These are phyloP conservation scores for Exophiala alcalophila DNA, from an alignment of 2,329 filamentous ascomycete genomes.

Conservation along the genomic window DNA sequence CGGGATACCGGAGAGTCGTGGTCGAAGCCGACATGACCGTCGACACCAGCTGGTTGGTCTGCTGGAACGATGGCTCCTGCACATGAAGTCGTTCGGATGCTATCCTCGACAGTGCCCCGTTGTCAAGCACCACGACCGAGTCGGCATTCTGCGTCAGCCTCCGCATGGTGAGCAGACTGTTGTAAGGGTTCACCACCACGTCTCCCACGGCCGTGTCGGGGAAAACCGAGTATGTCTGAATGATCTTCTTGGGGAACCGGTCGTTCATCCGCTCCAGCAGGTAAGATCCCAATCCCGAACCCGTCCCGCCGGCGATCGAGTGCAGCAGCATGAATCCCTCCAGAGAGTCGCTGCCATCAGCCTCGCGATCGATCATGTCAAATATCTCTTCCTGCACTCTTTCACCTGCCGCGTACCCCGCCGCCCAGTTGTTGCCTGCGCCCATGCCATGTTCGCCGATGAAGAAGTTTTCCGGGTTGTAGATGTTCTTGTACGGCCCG, in stretches of 20 bases:
- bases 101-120: conserved; percentile 88
- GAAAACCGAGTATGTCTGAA: conserved; percentile 98
- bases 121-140: conserved; percentile 95
- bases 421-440: conserved; percentile 97
- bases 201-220: conserved; percentile 87
- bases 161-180: conserved; percentile 88
- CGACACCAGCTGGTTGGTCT: conserved; percentile 94
- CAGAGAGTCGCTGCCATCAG: conserved; percentile 93
- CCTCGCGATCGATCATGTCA: conserved; percentile 99
- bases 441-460: conserved; percentile 90
- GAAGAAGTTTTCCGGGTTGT: conserved; percentile 99
- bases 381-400: conserved; percentile 92
- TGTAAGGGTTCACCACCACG: conserved; percentile 97
- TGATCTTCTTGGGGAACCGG: conserved; percentile 96
- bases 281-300: conserved; percentile 92
- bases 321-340: conserved; percentile 99
- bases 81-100: conserved; percentile 92
- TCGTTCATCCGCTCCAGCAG: conserved; percentile 94
- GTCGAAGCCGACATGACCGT: conserved; percentile 99
- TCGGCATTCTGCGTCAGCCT: conserved; percentile 93
- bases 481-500: conserved; percentile 95
- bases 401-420: conserved; percentile 91
- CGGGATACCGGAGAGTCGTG: conserved; percentile 91
- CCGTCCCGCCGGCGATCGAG: conserved; percentile 95
- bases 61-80: conserved; percentile 91